Evolutionary conservation across 75 land plant species (phyloP).

Genomic region (Sequoiadendron giganteum): DNA sequence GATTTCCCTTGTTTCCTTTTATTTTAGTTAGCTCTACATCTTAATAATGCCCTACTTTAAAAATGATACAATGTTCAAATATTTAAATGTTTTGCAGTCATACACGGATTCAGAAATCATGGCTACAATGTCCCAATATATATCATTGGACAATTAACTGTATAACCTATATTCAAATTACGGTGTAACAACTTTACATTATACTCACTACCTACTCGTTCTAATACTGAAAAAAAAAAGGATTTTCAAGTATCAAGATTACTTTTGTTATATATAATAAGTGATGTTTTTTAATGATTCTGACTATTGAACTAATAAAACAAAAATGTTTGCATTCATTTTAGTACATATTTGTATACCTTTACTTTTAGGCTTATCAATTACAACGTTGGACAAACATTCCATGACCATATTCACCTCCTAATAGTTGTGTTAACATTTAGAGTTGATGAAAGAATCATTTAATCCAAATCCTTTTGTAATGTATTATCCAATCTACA

Average conservation of each 20-base stretch:
- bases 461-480: too few relatives aligned
- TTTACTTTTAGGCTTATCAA: too few relatives aligned
- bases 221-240: not conserved
- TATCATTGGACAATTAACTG: slow-evolving; percentile 95
- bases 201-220: not conserved
- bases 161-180: not conserved
- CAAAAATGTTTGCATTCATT: too few relatives aligned
- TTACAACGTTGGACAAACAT: too few relatives aligned
- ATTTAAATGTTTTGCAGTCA: slow-evolving; percentile 47
- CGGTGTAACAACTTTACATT: not conserved
- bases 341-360: too few relatives aligned
- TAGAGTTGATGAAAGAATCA: too few relatives aligned
- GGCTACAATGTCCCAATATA: slow-evolving; percentile 96
- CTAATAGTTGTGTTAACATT: too few relatives aligned
- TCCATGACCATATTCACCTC: too few relatives aligned
- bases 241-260: not conserved
- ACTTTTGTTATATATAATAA: not conserved
- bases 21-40: not conserved
- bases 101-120: slow-evolving; percentile 98
- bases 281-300: too few relatives aligned
- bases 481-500: too few relatives aligned
- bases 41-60: not conserved
- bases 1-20: not conserved
- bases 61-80: not conserved
- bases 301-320: too few relatives aligned